A percentile compares a stretch with the other conserved stretches of the same genome.
Evolutionary conservation across 2,329 filamentous ascomycete genomes (phyloP).

Genomic region (Tricladium varicosporioides): DNA sequence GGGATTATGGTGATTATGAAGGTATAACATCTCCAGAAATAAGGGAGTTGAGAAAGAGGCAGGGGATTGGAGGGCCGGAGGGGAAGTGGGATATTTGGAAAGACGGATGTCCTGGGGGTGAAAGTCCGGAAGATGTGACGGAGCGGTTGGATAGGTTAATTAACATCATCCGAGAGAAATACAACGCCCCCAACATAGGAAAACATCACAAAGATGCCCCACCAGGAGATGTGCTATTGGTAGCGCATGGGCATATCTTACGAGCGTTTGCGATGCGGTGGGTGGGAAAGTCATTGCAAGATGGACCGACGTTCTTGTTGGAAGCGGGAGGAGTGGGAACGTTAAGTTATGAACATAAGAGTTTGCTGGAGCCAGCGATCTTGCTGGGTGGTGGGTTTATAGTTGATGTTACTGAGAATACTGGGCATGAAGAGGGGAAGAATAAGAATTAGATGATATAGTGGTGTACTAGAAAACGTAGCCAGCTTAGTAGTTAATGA

Average conservation of each 20-base stretch:
- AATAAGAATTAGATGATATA: slow-evolving; percentile 1
- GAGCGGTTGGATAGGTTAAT: slow-evolving; percentile 74
- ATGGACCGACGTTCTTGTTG: slow-evolving; percentile 74
- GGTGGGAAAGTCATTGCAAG: slow-evolving; percentile 69
- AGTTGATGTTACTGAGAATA: slow-evolving; percentile 29
- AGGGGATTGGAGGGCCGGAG: slow-evolving; percentile 47
- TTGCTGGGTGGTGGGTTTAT: slow-evolving; percentile 64
- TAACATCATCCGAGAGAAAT: slow-evolving; percentile 62
- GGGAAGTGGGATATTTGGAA: slow-evolving; percentile 80
- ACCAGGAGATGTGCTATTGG: slow-evolving; percentile 65
- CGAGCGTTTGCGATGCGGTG: slow-evolving; percentile 86
- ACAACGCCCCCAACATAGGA: slow-evolving; percentile 60
- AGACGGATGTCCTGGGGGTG: slow-evolving; percentile 83
- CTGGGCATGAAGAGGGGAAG: slow-evolving; percentile 6
- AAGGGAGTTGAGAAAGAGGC: slow-evolving; percentile 50
- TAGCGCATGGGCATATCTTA: slow-evolving; percentile 88
- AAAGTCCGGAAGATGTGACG: slow-evolving; percentile 66
- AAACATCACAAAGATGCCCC: slow-evolving; percentile 41
- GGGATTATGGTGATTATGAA: slow-evolving; percentile 88
- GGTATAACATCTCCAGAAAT: slow-evolving; percentile 74
- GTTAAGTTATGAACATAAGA: slow-evolving; percentile 80
- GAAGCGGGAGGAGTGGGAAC: slow-evolving; percentile 85
- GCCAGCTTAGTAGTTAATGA: no score
- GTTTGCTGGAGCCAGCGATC: slow-evolving; percentile 74
- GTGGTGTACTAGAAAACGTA: no score